Percentiles rank a stretch among this genome's conserved stretches.
These are phyloP conservation scores for Triticum urartu DNA, from an alignment of 176 grass and related monocot genomes.

Conservation along the genomic window DNA sequence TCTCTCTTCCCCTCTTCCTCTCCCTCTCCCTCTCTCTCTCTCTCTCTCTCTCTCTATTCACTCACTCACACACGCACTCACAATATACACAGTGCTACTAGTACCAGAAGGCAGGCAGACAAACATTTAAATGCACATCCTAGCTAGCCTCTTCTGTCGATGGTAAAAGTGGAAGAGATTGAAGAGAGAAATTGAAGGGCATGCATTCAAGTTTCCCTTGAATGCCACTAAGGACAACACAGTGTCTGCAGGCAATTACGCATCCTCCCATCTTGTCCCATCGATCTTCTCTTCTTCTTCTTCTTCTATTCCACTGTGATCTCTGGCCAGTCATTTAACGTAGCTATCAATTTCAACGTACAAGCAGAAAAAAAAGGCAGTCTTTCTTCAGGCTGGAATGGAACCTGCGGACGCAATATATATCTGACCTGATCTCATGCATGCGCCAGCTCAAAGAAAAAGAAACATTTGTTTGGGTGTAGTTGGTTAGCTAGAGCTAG, in stretches of 20 bases:
- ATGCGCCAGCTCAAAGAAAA: background rate
- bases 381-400: conserved; percentile 9
- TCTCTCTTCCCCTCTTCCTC: background rate
- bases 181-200: conserved; percentile 48
- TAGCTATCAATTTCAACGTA: conserved; percentile 24
- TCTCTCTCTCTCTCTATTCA: background rate
- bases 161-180: conserved; percentile 32
- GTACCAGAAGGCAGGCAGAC: conserved; percentile 21
- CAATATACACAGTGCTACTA: background rate
- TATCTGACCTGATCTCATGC: background rate
- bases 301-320: conserved; percentile 22
- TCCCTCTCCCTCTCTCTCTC: background rate
- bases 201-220: conserved; percentile 40
- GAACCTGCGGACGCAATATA: conserved; percentile 11
- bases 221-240: conserved; percentile 44
- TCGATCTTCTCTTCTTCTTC: conserved; percentile 19
- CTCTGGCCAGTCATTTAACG: conserved; percentile 36
- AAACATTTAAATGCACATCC: conserved; percentile 36
- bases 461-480: background rate
- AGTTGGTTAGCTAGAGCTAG: background rate
- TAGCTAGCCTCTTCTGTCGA: conserved; percentile 33
- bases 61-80: background rate
- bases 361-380: background rate
- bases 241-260: conserved; percentile 31
- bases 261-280: conserved; percentile 43